These are phyloP conservation scores for Castanospermum australe DNA, from an alignment of 306 rosid genomes.

Conservation along the genomic window DNA sequence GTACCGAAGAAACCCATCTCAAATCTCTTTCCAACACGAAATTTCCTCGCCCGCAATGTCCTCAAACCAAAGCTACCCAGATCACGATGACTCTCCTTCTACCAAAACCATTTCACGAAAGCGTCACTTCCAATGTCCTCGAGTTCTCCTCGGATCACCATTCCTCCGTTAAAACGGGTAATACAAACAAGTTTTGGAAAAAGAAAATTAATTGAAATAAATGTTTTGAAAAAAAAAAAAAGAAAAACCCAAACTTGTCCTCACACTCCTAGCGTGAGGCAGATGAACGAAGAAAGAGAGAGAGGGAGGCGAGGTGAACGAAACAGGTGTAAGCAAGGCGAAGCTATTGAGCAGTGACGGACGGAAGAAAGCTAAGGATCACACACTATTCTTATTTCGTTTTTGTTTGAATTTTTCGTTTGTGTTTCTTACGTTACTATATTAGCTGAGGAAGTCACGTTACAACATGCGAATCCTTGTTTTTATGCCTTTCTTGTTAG, in stretches of 20 bases:
- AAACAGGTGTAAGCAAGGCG: background rate
- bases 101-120: conserved; percentile 9
- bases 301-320: background rate
- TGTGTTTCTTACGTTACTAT: too few species aligned
- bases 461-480: too few species aligned
- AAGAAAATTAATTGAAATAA: background rate
- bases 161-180: background rate
- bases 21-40: background rate
- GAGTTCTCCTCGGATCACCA: conserved; percentile 41
- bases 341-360: background rate
- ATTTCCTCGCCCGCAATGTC: too few species aligned
- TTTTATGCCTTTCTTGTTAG: too few species aligned
- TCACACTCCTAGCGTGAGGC: background rate
- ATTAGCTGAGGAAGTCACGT: too few species aligned
- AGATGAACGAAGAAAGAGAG: background rate
- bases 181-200: background rate
- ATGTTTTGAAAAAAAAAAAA: background rate
- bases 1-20: conserved; percentile 82
- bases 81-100: background rate
- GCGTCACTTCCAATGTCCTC: conserved; percentile 12
- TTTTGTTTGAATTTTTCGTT: too few species aligned
- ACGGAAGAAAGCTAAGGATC: background rate
- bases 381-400: too few species aligned
- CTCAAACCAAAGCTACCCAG: conserved; percentile 2
- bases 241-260: background rate